Conservation (phyloP, 768 basidiomycete genomes). For the Boletellus sp. region DNA sequence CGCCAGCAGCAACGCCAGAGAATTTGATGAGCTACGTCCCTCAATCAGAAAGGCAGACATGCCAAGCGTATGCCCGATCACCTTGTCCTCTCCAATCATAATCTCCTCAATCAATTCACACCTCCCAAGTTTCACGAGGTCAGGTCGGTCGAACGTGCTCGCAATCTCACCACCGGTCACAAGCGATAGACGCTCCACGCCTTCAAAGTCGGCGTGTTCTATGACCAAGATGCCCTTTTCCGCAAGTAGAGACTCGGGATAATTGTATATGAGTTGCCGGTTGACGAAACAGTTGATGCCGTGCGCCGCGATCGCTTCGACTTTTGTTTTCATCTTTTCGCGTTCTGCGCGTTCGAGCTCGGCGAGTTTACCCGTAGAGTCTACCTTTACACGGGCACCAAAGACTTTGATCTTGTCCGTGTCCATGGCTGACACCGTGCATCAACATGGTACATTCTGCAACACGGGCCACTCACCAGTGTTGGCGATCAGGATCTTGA, state of each 20-base stretch:
- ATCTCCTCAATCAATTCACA: conserved; percentile 98
- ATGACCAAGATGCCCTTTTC: conserved; percentile 95
- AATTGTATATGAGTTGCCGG: conserved; percentile 98
- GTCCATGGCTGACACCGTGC: conserved; percentile 76
- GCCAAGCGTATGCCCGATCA: conserved; percentile 27
- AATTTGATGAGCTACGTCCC: conserved; percentile 90
- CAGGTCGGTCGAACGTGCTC: conserved; percentile 90
- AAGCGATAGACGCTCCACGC: conserved; percentile 91
- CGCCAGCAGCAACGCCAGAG: conserved; percentile 96
- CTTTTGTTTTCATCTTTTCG: conserved; percentile 99
- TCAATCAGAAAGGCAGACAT: not conserved
- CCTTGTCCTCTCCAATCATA: conserved; percentile 99
- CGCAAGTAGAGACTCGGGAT: conserved; percentile 92
- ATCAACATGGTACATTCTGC: not conserved
- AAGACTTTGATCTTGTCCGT: conserved; percentile 99
- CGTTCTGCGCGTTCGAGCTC: conserved; percentile 96
- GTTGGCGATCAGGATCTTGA: conserved; percentile 94
- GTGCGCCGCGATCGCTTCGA: conserved; percentile 88
- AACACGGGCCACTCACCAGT: conserved; percentile 63
- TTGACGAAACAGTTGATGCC: conserved; percentile 98
- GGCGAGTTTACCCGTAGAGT: conserved; percentile 93
- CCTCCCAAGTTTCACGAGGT: conserved; percentile 85
- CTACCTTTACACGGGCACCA: conserved; percentile 93
- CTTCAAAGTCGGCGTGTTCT: conserved; percentile 98
- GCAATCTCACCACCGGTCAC: conserved; percentile 98